A percentile compares a stretch with the other conserved stretches of the same genome.
Conservation (phyloP, 1,284 basidiomycete species). For the Sanguinoderma infundibulare region DNA sequence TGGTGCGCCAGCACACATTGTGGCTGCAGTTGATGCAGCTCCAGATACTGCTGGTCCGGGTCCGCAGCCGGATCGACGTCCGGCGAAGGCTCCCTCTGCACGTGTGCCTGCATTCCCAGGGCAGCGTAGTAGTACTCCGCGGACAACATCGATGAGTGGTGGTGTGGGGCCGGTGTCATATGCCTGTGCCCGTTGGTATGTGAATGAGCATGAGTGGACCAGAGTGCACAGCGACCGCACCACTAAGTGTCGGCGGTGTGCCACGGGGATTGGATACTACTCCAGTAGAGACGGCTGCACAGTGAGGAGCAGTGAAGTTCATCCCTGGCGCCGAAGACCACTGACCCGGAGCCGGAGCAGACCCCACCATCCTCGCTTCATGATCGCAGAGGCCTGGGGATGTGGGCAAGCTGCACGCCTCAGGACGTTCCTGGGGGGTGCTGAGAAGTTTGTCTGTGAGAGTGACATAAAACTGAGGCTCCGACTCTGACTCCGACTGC, state of each 20-base stretch:
- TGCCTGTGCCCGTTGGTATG: neutral
- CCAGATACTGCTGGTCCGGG: conserved; percentile 13
- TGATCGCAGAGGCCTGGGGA: neutral
- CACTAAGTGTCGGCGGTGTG: too few relatives aligned
- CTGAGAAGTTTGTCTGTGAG: neutral
- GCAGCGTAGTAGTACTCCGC: conserved; percentile 12
- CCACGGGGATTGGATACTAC: neutral
- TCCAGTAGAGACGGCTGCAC: too few relatives aligned
- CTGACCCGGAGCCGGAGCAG: neutral
- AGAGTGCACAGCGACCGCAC: neutral
- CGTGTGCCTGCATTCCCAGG: conserved; percentile 2
- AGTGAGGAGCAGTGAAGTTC: too few relatives aligned
- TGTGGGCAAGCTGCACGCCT: neutral
- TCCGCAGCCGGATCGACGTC: conserved; percentile 11
- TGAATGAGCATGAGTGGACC: too few relatives aligned
- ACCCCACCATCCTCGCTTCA: neutral
- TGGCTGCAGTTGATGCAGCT: conserved; percentile 25
- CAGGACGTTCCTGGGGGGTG: neutral
- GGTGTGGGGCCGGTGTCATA: neutral
- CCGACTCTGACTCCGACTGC: neutral
- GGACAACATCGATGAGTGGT: neutral
- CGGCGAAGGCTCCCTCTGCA: conserved; percentile 15
- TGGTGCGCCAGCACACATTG: conserved; percentile 4
- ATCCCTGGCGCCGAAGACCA: neutral
- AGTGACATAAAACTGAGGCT: too few relatives aligned